phyloP scores from a whole-genome alignment of 495 filamentous ascomycete genomes.

The Astrothelium macrocarpum region DNA sequence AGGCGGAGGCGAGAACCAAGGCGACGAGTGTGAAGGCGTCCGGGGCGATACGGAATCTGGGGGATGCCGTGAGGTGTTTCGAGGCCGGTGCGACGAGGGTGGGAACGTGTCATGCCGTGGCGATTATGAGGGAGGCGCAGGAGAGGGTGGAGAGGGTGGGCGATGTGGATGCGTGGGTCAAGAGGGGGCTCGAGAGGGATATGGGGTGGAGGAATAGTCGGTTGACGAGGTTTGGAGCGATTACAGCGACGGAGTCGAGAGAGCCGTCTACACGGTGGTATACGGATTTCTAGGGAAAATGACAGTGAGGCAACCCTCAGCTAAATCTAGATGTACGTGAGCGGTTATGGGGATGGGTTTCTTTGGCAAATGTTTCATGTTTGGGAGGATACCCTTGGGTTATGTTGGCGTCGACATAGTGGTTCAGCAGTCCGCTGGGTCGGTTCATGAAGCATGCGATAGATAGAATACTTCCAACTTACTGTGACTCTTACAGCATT shows the following conservation, averaged over 20 bases:
- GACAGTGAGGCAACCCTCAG: too few relatives aligned
- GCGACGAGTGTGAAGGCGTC: slow-evolving; percentile 49
- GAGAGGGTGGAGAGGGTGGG: background rate
- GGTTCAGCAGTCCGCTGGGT: too few relatives aligned
- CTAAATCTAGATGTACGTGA: too few relatives aligned
- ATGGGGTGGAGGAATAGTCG: background rate
- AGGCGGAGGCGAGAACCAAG: background rate
- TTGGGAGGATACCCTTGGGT: too few relatives aligned
- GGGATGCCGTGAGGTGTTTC: slow-evolving; percentile 47
- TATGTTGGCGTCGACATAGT: too few relatives aligned
- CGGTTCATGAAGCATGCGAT: too few relatives aligned
- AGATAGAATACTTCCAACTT: too few relatives aligned
- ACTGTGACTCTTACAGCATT: too few relatives aligned
- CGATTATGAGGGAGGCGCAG: slow-evolving; percentile 43
- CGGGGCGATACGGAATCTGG: slow-evolving; percentile 48
- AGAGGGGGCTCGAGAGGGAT: background rate
- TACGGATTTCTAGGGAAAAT: slow-evolving; percentile 1
- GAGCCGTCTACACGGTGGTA: background rate
- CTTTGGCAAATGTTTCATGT: too few relatives aligned
- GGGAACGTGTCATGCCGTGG: slow-evolving; percentile 50
- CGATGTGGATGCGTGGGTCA: slow-evolving; percentile 3
- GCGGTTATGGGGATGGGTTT: too few relatives aligned
- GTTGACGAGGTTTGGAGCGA: background rate
- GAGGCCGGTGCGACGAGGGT: slow-evolving; percentile 57
- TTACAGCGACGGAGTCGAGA: background rate